Evolutionary conservation across 257 asterid species (phyloP).

Genomic region (Solanum tarijense): DNA sequence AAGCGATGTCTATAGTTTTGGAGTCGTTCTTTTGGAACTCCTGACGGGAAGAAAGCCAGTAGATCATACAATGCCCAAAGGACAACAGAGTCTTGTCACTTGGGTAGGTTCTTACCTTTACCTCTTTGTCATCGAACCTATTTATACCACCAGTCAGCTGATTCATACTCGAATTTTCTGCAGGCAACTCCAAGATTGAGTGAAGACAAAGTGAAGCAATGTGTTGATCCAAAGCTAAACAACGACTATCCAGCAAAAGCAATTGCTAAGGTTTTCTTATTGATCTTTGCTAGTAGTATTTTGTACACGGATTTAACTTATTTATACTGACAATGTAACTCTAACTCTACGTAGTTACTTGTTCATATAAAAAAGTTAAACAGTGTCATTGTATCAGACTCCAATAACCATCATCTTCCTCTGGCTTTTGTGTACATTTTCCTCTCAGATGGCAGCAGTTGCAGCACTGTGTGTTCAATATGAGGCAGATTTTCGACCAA

Average conservation of each 20-base stretch:
- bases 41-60: slow-evolving; percentile 85
- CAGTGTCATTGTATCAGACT: no score
- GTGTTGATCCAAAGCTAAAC: not conserved
- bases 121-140: not conserved
- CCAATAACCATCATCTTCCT: no score
- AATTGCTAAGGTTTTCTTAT: not conserved
- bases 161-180: not conserved
- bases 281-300: not conserved
- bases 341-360: not conserved
- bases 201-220: not conserved
- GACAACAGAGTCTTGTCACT: slow-evolving; percentile 83
- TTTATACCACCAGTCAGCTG: not conserved
- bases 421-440: not conserved
- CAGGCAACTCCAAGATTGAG: slow-evolving; percentile 1
- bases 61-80: slow-evolving; percentile 93
- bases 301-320: not conserved
- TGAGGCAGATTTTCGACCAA: slow-evolving; percentile 90
- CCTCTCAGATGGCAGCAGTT: slow-evolving; percentile 81
- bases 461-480: slow-evolving; percentile 97
- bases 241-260: not conserved
- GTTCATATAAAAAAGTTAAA: not conserved
- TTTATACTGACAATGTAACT: not conserved
- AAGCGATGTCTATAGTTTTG: slow-evolving; percentile 81
- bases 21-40: slow-evolving; percentile 73
- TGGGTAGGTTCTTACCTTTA: slow-evolving; percentile 35